A percentile compares a stretch with the other conserved stretches of the same genome.
These are phyloP conservation scores for Calonectria pteridis DNA, from an alignment of 2,329 filamentous ascomycete genomes.

Conservation along the genomic window DNA sequence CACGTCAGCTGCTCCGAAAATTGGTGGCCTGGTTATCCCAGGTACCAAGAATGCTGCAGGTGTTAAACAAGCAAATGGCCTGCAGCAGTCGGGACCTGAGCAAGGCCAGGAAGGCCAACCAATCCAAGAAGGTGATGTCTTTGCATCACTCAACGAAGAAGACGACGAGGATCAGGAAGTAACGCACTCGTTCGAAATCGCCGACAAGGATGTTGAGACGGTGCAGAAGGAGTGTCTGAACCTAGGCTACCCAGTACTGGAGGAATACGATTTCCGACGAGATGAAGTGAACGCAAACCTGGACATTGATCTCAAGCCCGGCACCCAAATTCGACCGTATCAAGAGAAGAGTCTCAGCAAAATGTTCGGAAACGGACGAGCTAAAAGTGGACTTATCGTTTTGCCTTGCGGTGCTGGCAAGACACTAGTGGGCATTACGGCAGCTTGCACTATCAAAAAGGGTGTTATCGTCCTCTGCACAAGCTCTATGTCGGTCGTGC, in stretches of 20 bases:
- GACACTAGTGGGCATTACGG: conserved; percentile 97
- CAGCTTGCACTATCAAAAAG: conserved; percentile 97
- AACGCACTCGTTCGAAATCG: conserved; percentile 94
- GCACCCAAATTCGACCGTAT: conserved; percentile 91
- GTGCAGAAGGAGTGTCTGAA: conserved; percentile 92
- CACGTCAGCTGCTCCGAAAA: conserved; percentile 85
- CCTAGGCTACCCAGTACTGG: conserved; percentile 87
- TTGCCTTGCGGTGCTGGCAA: conserved; percentile 97
- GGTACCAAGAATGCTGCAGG: conserved; percentile 95
- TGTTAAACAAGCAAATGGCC: conserved; percentile 76
- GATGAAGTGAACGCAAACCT: conserved; percentile 90
- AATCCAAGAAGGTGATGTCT: conserved; percentile 74
- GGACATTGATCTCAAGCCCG: conserved; percentile 92
- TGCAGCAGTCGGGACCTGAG: conserved; percentile 47
- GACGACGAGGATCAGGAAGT: conserved; percentile 89
- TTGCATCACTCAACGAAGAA: conserved; percentile 81
- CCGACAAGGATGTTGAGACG: conserved; percentile 82
- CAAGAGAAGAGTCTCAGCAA: conserved; percentile 98
- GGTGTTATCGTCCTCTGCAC: conserved; percentile 95
- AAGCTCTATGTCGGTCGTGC: conserved; percentile 96
- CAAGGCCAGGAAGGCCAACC: conserved; percentile 62
- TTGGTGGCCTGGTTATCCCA: conserved; percentile 89
- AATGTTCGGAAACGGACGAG: conserved; percentile 99
- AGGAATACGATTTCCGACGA: conserved; percentile 97
- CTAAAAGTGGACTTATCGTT: conserved; percentile 97